These are phyloP conservation scores for Aureobasidium leucospermi DNA, from an alignment of 2,329 filamentous ascomycete species.

Conservation along the genomic window DNA sequence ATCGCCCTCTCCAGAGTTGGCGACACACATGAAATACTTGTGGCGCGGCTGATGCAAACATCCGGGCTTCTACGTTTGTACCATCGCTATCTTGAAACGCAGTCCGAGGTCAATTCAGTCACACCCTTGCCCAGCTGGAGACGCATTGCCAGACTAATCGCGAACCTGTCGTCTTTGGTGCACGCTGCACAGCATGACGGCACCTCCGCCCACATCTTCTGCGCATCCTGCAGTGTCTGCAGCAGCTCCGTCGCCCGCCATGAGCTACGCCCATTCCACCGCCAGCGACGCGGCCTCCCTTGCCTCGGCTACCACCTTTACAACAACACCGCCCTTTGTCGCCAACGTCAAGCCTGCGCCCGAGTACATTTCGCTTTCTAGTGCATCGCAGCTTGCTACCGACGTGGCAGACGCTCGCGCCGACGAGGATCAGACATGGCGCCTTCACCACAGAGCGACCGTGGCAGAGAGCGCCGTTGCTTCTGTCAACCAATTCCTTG, in stretches of 20 bases:
- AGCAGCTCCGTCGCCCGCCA: constrained; percentile 16
- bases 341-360: constrained; percentile 60
- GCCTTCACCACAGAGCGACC: constrained; percentile 55
- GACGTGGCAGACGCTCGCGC: constrained; percentile 48
- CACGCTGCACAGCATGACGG: background rate
- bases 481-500: constrained; percentile 85
- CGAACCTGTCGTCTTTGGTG: background rate
- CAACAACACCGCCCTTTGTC: constrained; percentile 18
- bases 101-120: background rate
- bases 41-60: constrained; percentile 5
- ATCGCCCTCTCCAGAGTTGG: background rate
- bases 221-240: background rate
- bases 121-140: background rate
- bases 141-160: background rate
- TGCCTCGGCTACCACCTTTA: constrained; percentile 20
- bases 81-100: constrained; percentile 1
- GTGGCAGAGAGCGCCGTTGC: constrained; percentile 65
- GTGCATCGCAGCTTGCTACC: constrained; percentile 85
- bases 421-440: constrained; percentile 53
- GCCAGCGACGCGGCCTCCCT: constrained; percentile 21
- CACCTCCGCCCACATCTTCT: background rate
- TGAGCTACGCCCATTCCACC: constrained; percentile 20
- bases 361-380: constrained; percentile 79
- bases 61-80: background rate
- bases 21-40: background rate